Base-by-base conservation (phyloP, 345 rosid genomes). In the Streptanthus diversifolius region DNA sequence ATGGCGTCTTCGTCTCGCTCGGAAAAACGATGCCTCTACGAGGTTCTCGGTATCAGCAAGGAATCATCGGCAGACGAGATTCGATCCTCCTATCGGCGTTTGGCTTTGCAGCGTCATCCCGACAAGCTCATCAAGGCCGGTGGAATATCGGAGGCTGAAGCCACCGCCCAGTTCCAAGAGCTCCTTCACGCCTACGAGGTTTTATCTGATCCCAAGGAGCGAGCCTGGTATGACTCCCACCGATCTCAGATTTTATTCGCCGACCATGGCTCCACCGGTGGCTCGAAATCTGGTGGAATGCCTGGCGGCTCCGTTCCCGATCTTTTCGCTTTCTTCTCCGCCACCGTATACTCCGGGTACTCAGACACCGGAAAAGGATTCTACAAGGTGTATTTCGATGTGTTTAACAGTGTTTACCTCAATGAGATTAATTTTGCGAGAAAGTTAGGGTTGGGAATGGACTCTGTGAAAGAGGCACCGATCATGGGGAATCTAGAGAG, bases 211-310 rank as follows among this genome's bases (percentile, higher is more conserved):
- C 89, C 99, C 22, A 88, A 87, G 69, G 96, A 91, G 71, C 93
- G 99, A 19, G 81, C 97, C 21, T 89, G 93, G 95, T 95, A 95
- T 66, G 99, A 95, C 66, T 87, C 92, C 71, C 97, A 91, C 70
- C 95, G 99, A 39, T 90, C 96, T 49, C 96, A 90, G 68, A 88
- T 91, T 81, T 86, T 95, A 70, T 95, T 95, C 87, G 86, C 96
- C 76, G 87, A 85, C 49, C 81, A 79, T 64, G 75, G 71, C 59
- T 41, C 83, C 33, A 43, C 76, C 44, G 69, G 82, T 32, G 69
- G 79, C 62, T 64, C 80, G 13, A 65, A 81, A 63, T 66, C 80
- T 8, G 80, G 76, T 35, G 80, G 93, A 53, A 70, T 75, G 70
- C 79, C 79, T 17, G 75, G 74, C 37, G 84, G 82, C 17, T 64